phyloP scores from a whole-genome alignment of 148 eudicot species.

The Chenopodium quinoa region DNA sequence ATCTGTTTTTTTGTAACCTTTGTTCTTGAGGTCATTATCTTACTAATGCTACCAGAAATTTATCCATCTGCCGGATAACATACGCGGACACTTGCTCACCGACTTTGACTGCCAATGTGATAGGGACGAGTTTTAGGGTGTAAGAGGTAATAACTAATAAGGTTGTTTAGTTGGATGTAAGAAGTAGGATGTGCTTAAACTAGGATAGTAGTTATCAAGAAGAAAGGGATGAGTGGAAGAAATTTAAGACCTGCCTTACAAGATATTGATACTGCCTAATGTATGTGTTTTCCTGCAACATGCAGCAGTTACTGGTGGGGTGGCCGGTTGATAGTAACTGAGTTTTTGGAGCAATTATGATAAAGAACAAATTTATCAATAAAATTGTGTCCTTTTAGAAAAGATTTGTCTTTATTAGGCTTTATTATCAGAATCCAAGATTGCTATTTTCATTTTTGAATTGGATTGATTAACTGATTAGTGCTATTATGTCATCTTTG shows the following conservation, averaged over 20 bases:
- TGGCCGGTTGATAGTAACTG: conserved; percentile 28
- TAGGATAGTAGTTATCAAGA: conserved; percentile 27
- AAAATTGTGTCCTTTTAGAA: conserved; percentile 12
- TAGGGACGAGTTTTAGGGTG: conserved; percentile 18
- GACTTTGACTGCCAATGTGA: conserved; percentile 23
- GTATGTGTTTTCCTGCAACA: conserved; percentile 31
- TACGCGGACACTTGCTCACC: conserved; percentile 13
- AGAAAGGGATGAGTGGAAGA: conserved; percentile 15
- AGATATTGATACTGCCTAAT: conserved; percentile 23
- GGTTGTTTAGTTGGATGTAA: neutral
- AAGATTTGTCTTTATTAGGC: conserved; percentile 16
- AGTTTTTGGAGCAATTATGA: conserved; percentile 16
- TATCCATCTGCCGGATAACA: conserved; percentile 16
- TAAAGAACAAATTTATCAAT: neutral
- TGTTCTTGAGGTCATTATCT: neutral
- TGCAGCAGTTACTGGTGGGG: conserved; percentile 28
- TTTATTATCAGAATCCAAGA: conserved; percentile 16
- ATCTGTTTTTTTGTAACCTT: conserved; percentile 2
- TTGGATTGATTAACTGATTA: conserved; percentile 16
- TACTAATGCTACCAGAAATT: neutral
- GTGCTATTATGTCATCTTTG: neutral
- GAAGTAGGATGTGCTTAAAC: conserved; percentile 1
- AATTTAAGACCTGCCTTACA: conserved; percentile 30
- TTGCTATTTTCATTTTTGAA: conserved; percentile 15
- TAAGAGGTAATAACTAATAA: neutral